Conservation (phyloP, 2,329 filamentous ascomycete species). For the Paradendryphiella salina region DNA sequence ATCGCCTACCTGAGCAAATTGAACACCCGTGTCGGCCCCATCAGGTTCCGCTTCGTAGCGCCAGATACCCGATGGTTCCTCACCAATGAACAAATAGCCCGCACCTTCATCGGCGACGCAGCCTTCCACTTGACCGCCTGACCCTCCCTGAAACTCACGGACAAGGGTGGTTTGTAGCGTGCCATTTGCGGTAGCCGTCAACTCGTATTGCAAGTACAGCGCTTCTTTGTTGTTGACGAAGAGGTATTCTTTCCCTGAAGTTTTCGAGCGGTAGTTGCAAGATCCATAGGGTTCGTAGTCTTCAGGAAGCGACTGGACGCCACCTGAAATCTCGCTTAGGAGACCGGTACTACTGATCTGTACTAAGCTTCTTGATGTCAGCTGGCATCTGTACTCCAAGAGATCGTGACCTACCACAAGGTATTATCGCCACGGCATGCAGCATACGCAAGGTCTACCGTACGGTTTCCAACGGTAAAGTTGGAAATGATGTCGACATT, state of each 20-base stretch:
- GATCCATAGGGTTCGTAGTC: constrained; percentile 58
- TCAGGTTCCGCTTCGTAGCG: constrained; percentile 57
- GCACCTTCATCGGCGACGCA: constrained; percentile 59
- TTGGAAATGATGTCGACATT: constrained; percentile 60
- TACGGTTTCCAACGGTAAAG: constrained; percentile 51
- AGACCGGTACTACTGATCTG: constrained; percentile 55
- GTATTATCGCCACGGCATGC: constrained; percentile 58
- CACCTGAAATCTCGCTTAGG: constrained; percentile 51
- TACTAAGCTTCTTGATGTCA: constrained; percentile 48
- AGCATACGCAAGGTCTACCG: constrained; percentile 55
- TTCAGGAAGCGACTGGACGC: constrained; percentile 52
- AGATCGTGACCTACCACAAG: constrained; percentile 51
- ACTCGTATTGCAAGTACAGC: constrained; percentile 59
- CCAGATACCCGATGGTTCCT: constrained; percentile 59
- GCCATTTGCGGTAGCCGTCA: constrained; percentile 48
- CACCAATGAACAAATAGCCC: constrained; percentile 57
- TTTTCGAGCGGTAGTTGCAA: constrained; percentile 55
- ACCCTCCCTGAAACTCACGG: constrained; percentile 56
- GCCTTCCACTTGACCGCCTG: constrained; percentile 59
- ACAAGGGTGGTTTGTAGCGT: constrained; percentile 54
- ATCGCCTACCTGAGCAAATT: constrained; percentile 52
- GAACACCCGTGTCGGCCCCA: constrained; percentile 40
- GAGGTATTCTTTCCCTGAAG: constrained; percentile 55
- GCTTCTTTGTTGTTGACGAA: constrained; percentile 61
- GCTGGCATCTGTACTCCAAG: not conserved